A percentile compares a stretch with the other conserved stretches of the same genome.
Evolutionary conservation across 2,329 filamentous ascomycete species (phyloP).

Genomic region (Arachnopeziza araneosa): DNA sequence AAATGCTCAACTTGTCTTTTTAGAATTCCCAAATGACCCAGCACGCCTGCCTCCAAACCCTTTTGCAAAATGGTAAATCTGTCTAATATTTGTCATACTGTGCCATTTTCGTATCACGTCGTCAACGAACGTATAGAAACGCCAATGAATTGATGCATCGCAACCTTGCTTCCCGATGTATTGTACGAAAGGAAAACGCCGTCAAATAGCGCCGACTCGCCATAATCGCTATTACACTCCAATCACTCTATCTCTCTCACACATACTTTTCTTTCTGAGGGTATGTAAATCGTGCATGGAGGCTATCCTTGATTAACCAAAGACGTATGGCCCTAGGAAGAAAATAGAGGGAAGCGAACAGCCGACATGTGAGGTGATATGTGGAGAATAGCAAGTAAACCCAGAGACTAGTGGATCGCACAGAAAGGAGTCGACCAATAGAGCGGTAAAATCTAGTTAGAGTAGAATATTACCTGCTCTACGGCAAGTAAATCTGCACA

Average conservation of each 20-base stretch:
- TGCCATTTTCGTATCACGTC: constrained; percentile 14
- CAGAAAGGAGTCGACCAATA: not conserved
- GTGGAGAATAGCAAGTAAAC: not conserved
- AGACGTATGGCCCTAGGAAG: not conserved
- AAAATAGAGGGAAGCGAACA: not conserved
- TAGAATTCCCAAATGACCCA: constrained; percentile 8
- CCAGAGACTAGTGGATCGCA: not conserved
- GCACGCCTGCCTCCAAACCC: constrained; percentile 3
- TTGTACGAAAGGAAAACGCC: constrained; percentile 6
- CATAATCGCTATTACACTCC: not conserved
- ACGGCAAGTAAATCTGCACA: not conserved
- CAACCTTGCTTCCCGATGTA: constrained; percentile 4
- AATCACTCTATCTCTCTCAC: not conserved
- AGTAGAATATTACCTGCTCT: not conserved
- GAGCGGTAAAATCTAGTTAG: not conserved
- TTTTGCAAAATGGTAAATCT: constrained; percentile 15
- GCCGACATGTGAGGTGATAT: not conserved
- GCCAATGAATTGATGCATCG: constrained; percentile 14
- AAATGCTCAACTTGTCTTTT: constrained; percentile 11
- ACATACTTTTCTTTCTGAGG: not conserved
- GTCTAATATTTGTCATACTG: constrained; percentile 12
- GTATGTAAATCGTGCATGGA: not conserved
- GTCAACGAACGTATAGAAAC: constrained; percentile 4
- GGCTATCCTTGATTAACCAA: not conserved
- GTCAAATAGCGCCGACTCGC: not conserved